Evolutionary conservation across 2,329 filamentous ascomycete genomes (phyloP).

Genomic region (Chaetomiaceae sp.): DNA sequence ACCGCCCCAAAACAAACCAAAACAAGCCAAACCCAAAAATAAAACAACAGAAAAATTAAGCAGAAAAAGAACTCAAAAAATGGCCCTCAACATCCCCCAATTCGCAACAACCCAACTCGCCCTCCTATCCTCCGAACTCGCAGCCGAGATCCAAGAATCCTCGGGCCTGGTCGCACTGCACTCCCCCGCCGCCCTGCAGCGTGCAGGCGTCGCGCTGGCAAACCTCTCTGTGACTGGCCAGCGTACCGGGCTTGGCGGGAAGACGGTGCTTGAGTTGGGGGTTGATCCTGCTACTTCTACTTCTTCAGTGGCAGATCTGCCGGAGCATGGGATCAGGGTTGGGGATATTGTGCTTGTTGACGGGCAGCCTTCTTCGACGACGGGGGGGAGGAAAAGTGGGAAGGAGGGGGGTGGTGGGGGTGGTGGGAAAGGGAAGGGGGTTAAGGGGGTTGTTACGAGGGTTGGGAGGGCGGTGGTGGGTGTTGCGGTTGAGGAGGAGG

Average conservation of each 20-base stretch:
- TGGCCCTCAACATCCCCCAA: slow-evolving; percentile 42
- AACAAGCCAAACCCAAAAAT: neutral
- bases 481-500: slow-evolving; percentile 66
- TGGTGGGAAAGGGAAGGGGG: slow-evolving; percentile 65
- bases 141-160: slow-evolving; percentile 67
- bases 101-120: slow-evolving; percentile 68
- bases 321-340: slow-evolving; percentile 68
- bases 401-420: slow-evolving; percentile 66
- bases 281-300: slow-evolving; percentile 51
- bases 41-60: neutral
- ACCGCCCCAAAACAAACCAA: neutral
- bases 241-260: slow-evolving; percentile 87
- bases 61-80: slow-evolving; percentile 7
- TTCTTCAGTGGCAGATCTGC: slow-evolving; percentile 44
- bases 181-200: slow-evolving; percentile 64
- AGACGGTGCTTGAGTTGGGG: slow-evolving; percentile 76
- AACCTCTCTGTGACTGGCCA: slow-evolving; percentile 71
- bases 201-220: slow-evolving; percentile 72
- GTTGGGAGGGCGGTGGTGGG: slow-evolving; percentile 54
- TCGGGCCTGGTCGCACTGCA: slow-evolving; percentile 61
- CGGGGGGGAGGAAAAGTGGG: slow-evolving; percentile 58
- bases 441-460: slow-evolving; percentile 65
- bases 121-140: slow-evolving; percentile 66
- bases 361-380: slow-evolving; percentile 64
- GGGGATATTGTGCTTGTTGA: slow-evolving; percentile 75